These are phyloP conservation scores for Apocynum venetum DNA, from an alignment of 257 asterid genomes.

Conservation along the genomic window DNA sequence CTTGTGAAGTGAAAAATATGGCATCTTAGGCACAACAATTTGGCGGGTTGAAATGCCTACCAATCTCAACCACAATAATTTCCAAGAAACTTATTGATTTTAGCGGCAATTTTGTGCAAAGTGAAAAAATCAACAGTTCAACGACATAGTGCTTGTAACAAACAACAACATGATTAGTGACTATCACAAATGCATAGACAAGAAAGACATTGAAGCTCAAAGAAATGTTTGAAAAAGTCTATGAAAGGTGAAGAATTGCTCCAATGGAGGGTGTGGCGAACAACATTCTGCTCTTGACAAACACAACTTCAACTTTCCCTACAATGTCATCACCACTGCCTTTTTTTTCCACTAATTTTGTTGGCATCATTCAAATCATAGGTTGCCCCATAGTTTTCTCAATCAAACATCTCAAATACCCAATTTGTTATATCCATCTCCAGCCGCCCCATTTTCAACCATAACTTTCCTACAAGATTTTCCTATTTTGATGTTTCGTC, in stretches of 20 bases:
- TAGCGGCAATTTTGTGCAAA: not conserved
- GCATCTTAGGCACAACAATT: slow-evolving; percentile 69
- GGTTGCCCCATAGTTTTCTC: too few species aligned
- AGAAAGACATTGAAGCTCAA: slow-evolving; percentile 76
- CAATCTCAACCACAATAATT: slow-evolving; percentile 36
- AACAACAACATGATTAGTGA: slow-evolving; percentile 29
- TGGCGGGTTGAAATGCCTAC: slow-evolving; percentile 69
- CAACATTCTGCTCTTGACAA: slow-evolving; percentile 56
- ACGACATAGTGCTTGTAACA: slow-evolving; percentile 40
- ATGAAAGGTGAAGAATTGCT: slow-evolving; percentile 67
- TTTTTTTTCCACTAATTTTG: too few species aligned
- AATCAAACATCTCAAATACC: too few species aligned
- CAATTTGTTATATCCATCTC: too few species aligned
- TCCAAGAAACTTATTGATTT: slow-evolving; percentile 6
- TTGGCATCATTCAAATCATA: too few species aligned
- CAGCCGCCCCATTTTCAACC: too few species aligned
- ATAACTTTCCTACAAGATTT: too few species aligned
- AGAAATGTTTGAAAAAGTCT: slow-evolving; percentile 86
- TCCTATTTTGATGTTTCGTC: too few species aligned
- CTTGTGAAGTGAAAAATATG: slow-evolving; percentile 30
- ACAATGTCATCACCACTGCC: too few species aligned
- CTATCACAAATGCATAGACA: slow-evolving; percentile 48
- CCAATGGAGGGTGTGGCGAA: slow-evolving; percentile 92
- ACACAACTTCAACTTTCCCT: slow-evolving; percentile 55
- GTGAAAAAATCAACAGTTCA: slow-evolving; percentile 19